Evolutionary conservation across 192 early-diverging fungal genomes (phyloP).

Genomic region (Ramicandelaber brevisporus): DNA sequence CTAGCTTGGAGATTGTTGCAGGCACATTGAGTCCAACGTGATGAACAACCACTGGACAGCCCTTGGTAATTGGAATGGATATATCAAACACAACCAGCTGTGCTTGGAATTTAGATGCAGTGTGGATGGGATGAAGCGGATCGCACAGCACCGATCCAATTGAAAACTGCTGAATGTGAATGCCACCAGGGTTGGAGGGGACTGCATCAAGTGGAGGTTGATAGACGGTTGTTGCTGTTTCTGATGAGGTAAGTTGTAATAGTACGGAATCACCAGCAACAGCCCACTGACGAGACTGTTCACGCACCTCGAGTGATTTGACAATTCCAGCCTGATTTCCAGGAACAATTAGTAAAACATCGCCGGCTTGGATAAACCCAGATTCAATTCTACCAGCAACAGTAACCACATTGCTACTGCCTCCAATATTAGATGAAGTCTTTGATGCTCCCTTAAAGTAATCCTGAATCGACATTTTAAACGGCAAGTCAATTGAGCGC

Average conservation of each 20-base stretch:
- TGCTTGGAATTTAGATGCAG: conserved; percentile 48
- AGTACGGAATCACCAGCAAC: conserved; percentile 80
- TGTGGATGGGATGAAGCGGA: conserved; percentile 35
- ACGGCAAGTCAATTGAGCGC: conserved; percentile 50
- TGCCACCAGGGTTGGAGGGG: no score
- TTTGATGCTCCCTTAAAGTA: conserved; percentile 87
- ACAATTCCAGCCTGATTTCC: conserved; percentile 46
- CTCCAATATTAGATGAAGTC: conserved; percentile 20
- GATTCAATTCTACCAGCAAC: conserved; percentile 68
- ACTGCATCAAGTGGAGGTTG: no score
- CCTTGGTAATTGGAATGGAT: conserved; percentile 72
- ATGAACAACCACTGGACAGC: conserved; percentile 68
- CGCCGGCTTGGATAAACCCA: conserved; percentile 73
- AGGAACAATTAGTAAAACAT: conserved; percentile 56
- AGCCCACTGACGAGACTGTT: conserved; percentile 55
- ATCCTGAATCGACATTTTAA: conserved; percentile 68
- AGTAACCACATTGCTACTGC: conserved; percentile 36
- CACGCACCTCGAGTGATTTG: conserved; percentile 50
- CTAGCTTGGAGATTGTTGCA: conserved; percentile 44
- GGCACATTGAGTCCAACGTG: conserved; percentile 62
- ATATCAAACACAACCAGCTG: conserved; percentile 90
- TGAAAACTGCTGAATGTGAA: conserved; percentile 19
- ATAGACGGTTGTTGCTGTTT: no score
- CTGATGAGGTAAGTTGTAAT: conserved; percentile 44
- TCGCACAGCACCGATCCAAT: conserved; percentile 64